These are phyloP conservation scores for Meira miltonrushii DNA, from an alignment of 1,284 basidiomycete species.

Conservation along the genomic window DNA sequence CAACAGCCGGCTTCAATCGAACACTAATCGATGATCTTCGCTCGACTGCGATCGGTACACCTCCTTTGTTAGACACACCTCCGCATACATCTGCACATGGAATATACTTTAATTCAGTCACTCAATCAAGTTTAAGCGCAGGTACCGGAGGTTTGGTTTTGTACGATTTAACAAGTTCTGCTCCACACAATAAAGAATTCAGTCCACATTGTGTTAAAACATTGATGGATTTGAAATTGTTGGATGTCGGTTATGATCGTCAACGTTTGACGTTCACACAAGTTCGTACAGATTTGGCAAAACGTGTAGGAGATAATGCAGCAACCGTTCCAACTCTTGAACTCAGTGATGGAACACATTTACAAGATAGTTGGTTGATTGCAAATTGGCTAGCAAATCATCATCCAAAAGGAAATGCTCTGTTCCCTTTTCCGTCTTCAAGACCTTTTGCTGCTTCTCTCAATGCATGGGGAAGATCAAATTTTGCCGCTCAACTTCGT, in stretches of 20 bases:
- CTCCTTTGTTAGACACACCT: too few relatives aligned
- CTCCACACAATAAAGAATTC: slow-evolving; percentile 20
- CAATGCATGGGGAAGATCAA: slow-evolving; percentile 27
- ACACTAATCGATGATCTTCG: too few relatives aligned
- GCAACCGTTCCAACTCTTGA: slow-evolving; percentile 40
- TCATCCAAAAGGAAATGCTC: slow-evolving; percentile 20
- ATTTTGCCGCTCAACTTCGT: slow-evolving; percentile 24
- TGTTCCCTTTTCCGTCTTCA: slow-evolving; percentile 26
- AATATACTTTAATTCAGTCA: not conserved
- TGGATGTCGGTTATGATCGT: slow-evolving; percentile 36
- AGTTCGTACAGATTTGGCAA: slow-evolving; percentile 31
- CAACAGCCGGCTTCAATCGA: too few relatives aligned
- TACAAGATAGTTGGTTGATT: slow-evolving; percentile 38
- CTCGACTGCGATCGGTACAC: too few relatives aligned
- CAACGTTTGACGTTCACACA: slow-evolving; percentile 38
- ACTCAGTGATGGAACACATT: slow-evolving; percentile 29
- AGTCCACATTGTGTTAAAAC: slow-evolving; percentile 31
- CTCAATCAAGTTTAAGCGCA: not conserved
- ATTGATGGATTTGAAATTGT: slow-evolving; percentile 34
- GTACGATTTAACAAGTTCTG: slow-evolving; percentile 33
- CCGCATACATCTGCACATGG: too few relatives aligned
- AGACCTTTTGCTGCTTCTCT: slow-evolving; percentile 31
- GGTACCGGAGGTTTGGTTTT: slow-evolving; percentile 26
- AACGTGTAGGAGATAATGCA: slow-evolving; percentile 21
- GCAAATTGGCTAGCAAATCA: slow-evolving; percentile 23